A percentile compares a stretch with the other conserved stretches of the same genome.
Conservation (phyloP, 768 basidiomycete species). For the Mycena filopes region DNA sequence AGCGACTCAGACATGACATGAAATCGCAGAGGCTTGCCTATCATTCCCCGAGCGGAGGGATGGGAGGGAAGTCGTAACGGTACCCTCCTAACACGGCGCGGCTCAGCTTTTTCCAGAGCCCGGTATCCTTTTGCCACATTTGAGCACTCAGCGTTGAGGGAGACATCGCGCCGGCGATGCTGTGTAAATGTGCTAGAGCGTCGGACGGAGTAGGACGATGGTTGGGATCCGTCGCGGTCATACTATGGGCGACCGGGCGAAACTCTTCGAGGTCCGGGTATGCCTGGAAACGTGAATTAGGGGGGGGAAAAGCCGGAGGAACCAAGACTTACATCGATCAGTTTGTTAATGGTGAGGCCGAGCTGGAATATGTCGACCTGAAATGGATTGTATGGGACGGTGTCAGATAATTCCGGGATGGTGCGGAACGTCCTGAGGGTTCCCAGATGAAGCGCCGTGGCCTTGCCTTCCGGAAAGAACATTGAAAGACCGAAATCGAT, state of each 20-base stretch:
- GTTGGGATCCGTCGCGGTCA: slow-evolving; percentile 10
- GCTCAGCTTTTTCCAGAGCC: slow-evolving; percentile 4
- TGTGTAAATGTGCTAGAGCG: slow-evolving; percentile 1
- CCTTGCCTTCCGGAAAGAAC: slow-evolving; percentile 15
- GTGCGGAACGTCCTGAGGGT: slow-evolving; percentile 2
- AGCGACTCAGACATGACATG: too few relatives aligned
- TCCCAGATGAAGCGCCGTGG: background rate
- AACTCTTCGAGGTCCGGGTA: background rate
- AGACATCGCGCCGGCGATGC: background rate
- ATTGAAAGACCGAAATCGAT: slow-evolving; percentile 27
- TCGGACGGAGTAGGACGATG: background rate
- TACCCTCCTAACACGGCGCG: slow-evolving; percentile 14
- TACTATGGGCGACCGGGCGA: slow-evolving; percentile 1
- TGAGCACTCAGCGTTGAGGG: slow-evolving; percentile 3
- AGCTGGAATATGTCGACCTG: slow-evolving; percentile 23
- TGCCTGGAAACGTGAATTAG: background rate
- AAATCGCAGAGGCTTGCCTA: too few relatives aligned
- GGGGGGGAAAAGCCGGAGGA: background rate
- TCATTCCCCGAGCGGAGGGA: too few relatives aligned
- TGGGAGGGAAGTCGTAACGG: slow-evolving; percentile 5
- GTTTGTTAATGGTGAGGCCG: slow-evolving; percentile 9
- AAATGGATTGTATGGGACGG: too few relatives aligned
- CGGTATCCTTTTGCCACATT: slow-evolving; percentile 17
- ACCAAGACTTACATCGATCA: slow-evolving; percentile 5
- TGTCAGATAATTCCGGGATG: slow-evolving; percentile 24